Base-by-base conservation (phyloP, 192 early-diverging fungal genomes). In the Coemansia guatemalensis region DNA sequence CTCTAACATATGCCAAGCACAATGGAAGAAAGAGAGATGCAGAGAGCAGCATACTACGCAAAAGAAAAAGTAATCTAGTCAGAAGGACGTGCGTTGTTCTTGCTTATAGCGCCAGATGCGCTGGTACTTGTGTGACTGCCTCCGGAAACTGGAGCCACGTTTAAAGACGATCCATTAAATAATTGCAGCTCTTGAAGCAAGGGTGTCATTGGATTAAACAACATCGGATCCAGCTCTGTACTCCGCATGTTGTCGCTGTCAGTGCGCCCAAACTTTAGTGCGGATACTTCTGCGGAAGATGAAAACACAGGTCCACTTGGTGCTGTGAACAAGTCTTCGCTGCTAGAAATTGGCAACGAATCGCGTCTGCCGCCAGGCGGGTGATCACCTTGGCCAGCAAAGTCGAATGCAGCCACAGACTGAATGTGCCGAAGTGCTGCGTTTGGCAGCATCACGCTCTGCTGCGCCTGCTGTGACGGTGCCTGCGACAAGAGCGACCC, bases 171-270 rank as follows among this genome's bases (percentile, higher is more conserved):
- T 11, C 27, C 39, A 18, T 75, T 71, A 24, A 75, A 66, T 53
- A 81, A 23, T 53, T 66, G 78, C 59, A 81, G 61, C 55, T 81
- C 78, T 54, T 81, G 73, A 53, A 81, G 53, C 17, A 81, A 75
- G 54, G 78, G 78, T 14, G 78, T 72, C 78, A 81, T 81, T 4
- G 72, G 66, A 60, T 75, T 74, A 60, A 81, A 81, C 53, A 81
- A n/a, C 60, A 81, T 12, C 22, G 78, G 78, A 39, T 81, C 78
- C 22, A 81, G 66, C 39, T 81, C 78, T 0, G 62, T 24, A 17
- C 60, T 50, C 23, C 65, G 17, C 26, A 69, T 60, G 4, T 18
- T 50, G 2, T 79, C 76, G 18, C 48, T 26, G 20, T 44, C 23
- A 6, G 59, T 57, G 18, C 61, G 58, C 18, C 39, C 50, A 18